Evolutionary conservation across 1,284 basidiomycete genomes (phyloP).

Genomic region (Cryptococcus deneoformans): DNA sequence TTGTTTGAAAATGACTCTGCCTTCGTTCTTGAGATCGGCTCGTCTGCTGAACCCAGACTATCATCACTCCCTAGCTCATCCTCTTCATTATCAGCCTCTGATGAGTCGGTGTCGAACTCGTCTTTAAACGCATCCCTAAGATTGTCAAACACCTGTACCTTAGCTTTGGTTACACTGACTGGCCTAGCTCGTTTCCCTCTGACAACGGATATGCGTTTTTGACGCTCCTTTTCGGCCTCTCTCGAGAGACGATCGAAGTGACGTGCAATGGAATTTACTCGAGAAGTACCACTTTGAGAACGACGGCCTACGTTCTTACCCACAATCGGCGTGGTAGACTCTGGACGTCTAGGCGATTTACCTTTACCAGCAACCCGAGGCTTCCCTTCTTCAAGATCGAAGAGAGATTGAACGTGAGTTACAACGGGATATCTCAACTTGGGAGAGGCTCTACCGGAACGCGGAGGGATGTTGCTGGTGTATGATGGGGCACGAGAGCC

Average conservation of each 20-base stretch:
- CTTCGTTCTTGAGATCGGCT: not conserved
- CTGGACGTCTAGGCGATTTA: slow-evolving; percentile 27
- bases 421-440: not conserved
- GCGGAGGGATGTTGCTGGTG: slow-evolving; percentile 9
- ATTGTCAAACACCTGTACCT: slow-evolving; percentile 86
- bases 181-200: slow-evolving; percentile 89
- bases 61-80: slow-evolving; percentile 41
- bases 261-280: slow-evolving; percentile 55
- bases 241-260: slow-evolving; percentile 55
- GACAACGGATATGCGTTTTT: slow-evolving; percentile 53
- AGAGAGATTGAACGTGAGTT: not conserved
- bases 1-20: slow-evolving; percentile 26
- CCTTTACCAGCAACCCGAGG: slow-evolving; percentile 40
- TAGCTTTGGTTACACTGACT: slow-evolving; percentile 83
- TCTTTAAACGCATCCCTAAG: slow-evolving; percentile 90
- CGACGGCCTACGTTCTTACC: slow-evolving; percentile 21
- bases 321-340: slow-evolving; percentile 15
- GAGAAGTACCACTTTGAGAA: slow-evolving; percentile 28
- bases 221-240: slow-evolving; percentile 55
- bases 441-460: slow-evolving; percentile 17
- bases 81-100: slow-evolving; percentile 83
- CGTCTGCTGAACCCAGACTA: slow-evolving; percentile 8
- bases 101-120: slow-evolving; percentile 68
- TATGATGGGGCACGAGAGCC: slow-evolving; percentile 14
- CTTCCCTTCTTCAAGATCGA: slow-evolving; percentile 21